Base-by-base conservation (phyloP, 371 early-diverging fungal genomes). In the Mortierella sp. region DNA sequence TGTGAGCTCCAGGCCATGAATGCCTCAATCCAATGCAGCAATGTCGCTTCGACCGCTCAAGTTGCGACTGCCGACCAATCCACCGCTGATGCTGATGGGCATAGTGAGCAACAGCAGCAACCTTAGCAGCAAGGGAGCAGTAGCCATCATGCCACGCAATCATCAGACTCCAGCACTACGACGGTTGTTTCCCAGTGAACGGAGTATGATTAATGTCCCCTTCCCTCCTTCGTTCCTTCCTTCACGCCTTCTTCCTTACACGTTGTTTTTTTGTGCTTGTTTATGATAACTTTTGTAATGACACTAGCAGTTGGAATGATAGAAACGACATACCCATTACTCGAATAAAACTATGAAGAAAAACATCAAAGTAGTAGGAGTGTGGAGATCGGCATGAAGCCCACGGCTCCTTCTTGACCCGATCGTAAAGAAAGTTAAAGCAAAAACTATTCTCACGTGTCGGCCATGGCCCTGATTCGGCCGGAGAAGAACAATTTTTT, bases 1-100 rank as follows among this genome's bases (percentile, higher is more conserved):
- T 73, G 79, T 39, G 79, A 76, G 67, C 50, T 83, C 16, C 71
- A 73, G 37, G 66, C 76, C 4, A 83, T 83, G 79, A 83, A 70
- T 31, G 67, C 65, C 16, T 68, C 71, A 22, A 74, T 71, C 63
- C 78, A 78, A 50, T 63, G 70, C 40, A 74, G 55, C 72, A 77
- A 69, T 53, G 37, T 71, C n/a, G 39, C 66, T 34, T 37, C 76
- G 43, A 69, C 76, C 22, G 43, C 43, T 14, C 39, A 43, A n/a
- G 43, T 41, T 41, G 41, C 26, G 4, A 41, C 16, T 22, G 9
- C 34, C n/a, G n/a, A n/a, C n/a, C n/a, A n/a, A n/a, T n/a, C n/a
- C n/a, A n/a, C n/a, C 22, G 37, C 8, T 22, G 61, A 31, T 55
- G 19, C 31, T 55, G 5, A 29, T 26, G 16, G 6, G 1, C 2